phyloP scores from a whole-genome alignment of 768 basidiomycete genomes.

The Hydnum rufescens region DNA sequence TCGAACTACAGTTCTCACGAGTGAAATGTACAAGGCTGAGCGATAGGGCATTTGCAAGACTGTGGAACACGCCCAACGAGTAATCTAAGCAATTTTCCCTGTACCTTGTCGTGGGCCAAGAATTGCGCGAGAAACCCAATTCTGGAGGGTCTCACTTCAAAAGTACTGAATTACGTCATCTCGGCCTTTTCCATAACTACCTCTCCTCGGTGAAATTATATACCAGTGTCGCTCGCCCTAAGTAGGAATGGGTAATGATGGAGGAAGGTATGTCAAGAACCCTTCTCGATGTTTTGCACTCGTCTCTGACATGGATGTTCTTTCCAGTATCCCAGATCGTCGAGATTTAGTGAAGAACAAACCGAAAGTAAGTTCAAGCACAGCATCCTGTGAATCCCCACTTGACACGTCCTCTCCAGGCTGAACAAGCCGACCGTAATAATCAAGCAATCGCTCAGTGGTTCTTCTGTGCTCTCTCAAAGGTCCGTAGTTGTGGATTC shows the following conservation, averaged over 20 bases:
- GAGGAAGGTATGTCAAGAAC: slow-evolving; percentile 16
- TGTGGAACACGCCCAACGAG: too few species aligned
- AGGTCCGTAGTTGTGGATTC: slow-evolving; percentile 30
- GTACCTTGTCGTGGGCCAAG: too few species aligned
- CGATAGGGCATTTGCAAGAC: not conserved
- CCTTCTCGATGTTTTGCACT: not conserved
- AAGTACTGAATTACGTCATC: too few species aligned
- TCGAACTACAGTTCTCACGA: not conserved
- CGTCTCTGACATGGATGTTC: not conserved
- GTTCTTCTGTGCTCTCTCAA: slow-evolving; percentile 90
- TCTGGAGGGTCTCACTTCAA: too few species aligned
- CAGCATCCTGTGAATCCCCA: slow-evolving; percentile 18
- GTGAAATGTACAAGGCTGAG: not conserved
- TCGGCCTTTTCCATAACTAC: too few species aligned
- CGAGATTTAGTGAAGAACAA: slow-evolving; percentile 57
- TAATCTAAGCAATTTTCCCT: too few species aligned
- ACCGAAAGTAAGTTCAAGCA: slow-evolving; percentile 33
- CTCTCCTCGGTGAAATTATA: too few species aligned
- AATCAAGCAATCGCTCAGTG: slow-evolving; percentile 75
- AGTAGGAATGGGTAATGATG: slow-evolving; percentile 66
- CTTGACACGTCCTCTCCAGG: slow-evolving; percentile 28
- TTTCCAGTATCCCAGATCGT: slow-evolving; percentile 66
- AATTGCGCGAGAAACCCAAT: too few species aligned
- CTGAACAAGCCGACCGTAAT: slow-evolving; percentile 77
- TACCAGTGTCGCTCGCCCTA: too few species aligned